Evolutionary conservation across 106 monocot genomes (phyloP), one percentile per base, ranked within the genome.

Genomic region (Alisma plantagoaquatica): DNA sequence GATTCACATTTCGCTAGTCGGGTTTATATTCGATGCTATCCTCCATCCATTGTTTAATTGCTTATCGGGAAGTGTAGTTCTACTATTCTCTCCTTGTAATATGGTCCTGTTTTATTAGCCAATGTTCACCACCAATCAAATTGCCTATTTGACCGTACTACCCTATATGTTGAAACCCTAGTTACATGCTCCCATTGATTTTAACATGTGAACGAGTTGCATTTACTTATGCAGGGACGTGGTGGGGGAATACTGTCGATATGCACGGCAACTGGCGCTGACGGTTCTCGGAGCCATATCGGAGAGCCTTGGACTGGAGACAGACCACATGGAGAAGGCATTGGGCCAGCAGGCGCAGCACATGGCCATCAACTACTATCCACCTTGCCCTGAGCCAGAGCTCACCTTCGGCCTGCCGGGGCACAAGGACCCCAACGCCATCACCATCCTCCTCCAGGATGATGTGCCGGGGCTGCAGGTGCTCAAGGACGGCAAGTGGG

Each of bases 301-400:
- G 0, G 75, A 79, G 65, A 75, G 79, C 72, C 32, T 84, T 19
- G 75, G 79, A 0, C 63, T 79, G 10, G 65, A 79, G 10, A 53
- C 26, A 18, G 31, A 70, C 26, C 32, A 62, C 65, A 75, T 84
- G 48, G 75, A 47, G 61, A 73, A 73, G 29, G 75, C 79, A 27
- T 30, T 84, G 10, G 84, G 84, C 6, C 55, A 62, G 51, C 79
- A 79, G 2, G 79, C 64, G 3, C 84, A 84, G 29, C 79, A 75
- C 53, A 84, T 84, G 84, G 84, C 75, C 15, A 54, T 84, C n/a
- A 84, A 84, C 66, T 84, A 84, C 62, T 84, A 84, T 54, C 84
- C 79, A 1, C 79, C 59, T 12, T 84, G 84, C 49, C 84, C 79
- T 11, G 71, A 75, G 52, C 79, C 84, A 14, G 79, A 84, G 54